A percentile compares a stretch with the other conserved stretches of the same genome.
These are phyloP conservation scores for Dendrobium officinale DNA, from an alignment of 106 monocot genomes.

Conservation along the genomic window DNA sequence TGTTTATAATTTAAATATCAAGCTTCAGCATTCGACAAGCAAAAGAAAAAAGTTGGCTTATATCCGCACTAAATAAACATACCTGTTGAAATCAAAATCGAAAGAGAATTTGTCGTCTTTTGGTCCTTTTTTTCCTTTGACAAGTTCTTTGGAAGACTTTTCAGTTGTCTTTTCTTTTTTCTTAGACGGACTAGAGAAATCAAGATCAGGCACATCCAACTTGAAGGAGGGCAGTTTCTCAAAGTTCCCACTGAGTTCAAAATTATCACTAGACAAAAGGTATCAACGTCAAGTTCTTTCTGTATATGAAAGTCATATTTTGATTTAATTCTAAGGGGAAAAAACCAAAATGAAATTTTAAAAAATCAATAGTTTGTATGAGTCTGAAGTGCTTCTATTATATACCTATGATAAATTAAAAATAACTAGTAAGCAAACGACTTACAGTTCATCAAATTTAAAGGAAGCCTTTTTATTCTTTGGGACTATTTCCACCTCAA, in stretches of 20 bases:
- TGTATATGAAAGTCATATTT: not conserved
- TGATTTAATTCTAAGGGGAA: not conserved
- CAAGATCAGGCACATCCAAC: conserved; percentile 77
- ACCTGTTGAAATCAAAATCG: conserved; percentile 87
- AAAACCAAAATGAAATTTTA: not conserved
- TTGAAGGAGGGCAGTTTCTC: conserved; percentile 82
- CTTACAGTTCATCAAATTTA: conserved; percentile 83
- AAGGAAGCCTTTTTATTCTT: conserved; percentile 47
- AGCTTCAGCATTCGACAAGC: not conserved
- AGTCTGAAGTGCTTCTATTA: not conserved
- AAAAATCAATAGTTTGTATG: not conserved
- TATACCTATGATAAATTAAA: not conserved
- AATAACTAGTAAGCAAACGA: not conserved
- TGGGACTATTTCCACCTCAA: conserved; percentile 42
- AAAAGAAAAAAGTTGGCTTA: not conserved
- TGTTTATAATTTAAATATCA: not conserved
- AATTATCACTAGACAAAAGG: conserved; percentile 58
- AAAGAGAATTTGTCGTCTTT: conserved; percentile 64
- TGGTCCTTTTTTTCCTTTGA: conserved; percentile 27
- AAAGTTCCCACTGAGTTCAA: conserved; percentile 75
- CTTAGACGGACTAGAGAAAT: conserved; percentile 59
- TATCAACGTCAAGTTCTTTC: not conserved
- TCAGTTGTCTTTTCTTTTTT: conserved; percentile 43
- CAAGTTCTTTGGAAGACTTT: conserved; percentile 28
- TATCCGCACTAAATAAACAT: conserved; percentile 16